Evolutionary conservation across 768 basidiomycete genomes (phyloP), one percentile per base, ranked within the genome.

Genomic region (Coprinopsis strossmayeri): DNA sequence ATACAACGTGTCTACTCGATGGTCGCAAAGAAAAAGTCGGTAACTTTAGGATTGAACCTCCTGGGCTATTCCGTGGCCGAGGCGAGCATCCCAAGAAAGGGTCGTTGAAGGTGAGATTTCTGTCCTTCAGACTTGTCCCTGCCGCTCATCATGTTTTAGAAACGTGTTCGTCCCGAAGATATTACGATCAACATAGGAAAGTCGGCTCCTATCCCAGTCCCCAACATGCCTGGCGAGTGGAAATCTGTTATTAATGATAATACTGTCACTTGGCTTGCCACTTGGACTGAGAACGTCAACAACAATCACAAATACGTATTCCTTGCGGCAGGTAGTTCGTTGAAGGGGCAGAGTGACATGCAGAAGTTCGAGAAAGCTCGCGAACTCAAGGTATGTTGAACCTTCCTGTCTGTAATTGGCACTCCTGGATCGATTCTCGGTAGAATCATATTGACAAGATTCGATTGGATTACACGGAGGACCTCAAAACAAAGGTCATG

Each of bases 51-150:
- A 84, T 97, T 45, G 96, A 99, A 75, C 96, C 96, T 63, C 96
- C 96, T 23, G 94, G 95, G n/a, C 69, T 98, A 44, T 99, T 98
- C 69, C 74, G 96, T 64, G 96, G 96, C 53, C 93, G 96, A 55
- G 96, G 96, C 46, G 93, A 97, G 58, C 96, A 99, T 67, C 96
- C 96, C 0, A 94, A 87, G 77, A 98, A 97, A 65, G 96, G 96
- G 15, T 83, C 84, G 34, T 73, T 96, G 44, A 98, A 98, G 77
- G 94, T 91, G 59, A 61, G 71, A 61, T 53, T 57, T 37, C 51
- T 24, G 25, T 40, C 21, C 42, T 23, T 27, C 21, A 34, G 20
- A 34, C 13, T 7, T 48, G 32, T 34, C 40, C 18, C 32, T 18
- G 17, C 25, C n/a, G 18, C 46, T 59, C 25, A 57, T 26, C 25